Evolutionary conservation across 805 yeast genomes (phyloP), one percentile per base, ranked within the genome.

Genomic region (Tetrapisispora iriomotensis): DNA sequence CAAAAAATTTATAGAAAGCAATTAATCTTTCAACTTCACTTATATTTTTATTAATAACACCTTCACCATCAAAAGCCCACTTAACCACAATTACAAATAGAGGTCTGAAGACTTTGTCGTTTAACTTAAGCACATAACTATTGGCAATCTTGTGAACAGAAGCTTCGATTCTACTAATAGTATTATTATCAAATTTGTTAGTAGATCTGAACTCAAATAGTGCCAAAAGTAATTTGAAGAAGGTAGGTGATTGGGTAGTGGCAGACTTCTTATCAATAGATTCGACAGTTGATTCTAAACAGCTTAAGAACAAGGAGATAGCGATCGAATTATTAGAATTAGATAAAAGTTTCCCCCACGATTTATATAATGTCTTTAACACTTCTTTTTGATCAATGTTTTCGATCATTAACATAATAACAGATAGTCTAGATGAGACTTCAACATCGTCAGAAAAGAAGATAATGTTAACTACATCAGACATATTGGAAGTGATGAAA

Each of bases 71-170:
- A 50, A 84, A 74, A 2, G 96, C 94, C 98, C 98, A 92, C 58
- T 87, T 76, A 10, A 82, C 87, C 50, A 86, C 67, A 20, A 79
- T 68, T 6, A 88, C 90, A 64, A 92, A 92, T 55, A 85, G 67
- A 15, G 98, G 98, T 56, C 96, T 76, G 71, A 92, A 92, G 18
- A 79, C 75, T 65, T 85, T 86, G 59, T 92, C 98, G 58, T 92
- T 92, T 63, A 92, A 72, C 62, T 90, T 88, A 79, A 92, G 72
- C 15, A 90, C 94, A 49, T 77, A 79, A 19, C 68, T 67, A 47
- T 90, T 75, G 17, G 83, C 88, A 56, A 87, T 75, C 28, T 72
- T 67, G 50, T 82, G 81, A 55, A 82, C 75, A 9, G 81, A 72
- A 15, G 86, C 71, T 57, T 90, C 97, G 46, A 90, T 75, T 49